Evolutionary conservation across 2,329 filamentous ascomycete genomes (phyloP).

Genomic region (Alternaria metachromatica): DNA sequence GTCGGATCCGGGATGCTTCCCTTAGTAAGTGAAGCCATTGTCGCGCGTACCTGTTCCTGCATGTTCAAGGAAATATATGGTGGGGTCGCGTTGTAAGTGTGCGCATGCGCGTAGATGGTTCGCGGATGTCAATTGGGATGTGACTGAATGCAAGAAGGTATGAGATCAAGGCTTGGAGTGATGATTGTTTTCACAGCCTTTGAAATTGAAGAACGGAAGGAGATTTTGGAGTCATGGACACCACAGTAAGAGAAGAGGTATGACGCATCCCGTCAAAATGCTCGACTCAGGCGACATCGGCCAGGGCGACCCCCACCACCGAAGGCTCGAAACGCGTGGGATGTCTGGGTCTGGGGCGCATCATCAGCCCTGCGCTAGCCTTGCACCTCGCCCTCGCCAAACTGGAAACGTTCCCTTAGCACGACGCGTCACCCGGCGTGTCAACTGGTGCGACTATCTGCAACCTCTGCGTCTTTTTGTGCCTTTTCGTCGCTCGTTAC

Average conservation of each 20-base stretch:
- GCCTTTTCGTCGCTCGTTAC: conserved; percentile 12
- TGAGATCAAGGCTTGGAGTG: no score
- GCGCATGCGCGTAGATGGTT: conserved; percentile 7
- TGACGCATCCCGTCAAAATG: conserved; percentile 29
- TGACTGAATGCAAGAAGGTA: neutral
- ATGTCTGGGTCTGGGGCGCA: conserved; percentile 1
- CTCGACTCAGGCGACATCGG: conserved; percentile 42
- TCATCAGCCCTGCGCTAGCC: conserved; percentile 31
- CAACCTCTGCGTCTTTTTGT: neutral
- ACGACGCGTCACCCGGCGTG: conserved; percentile 23
- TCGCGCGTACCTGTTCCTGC: conserved; percentile 26
- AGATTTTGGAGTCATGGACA: neutral
- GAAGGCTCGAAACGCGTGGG: conserved; percentile 12
- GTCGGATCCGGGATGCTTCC: conserved; percentile 67
- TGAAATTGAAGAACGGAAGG: neutral
- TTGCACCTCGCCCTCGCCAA: conserved; percentile 5
- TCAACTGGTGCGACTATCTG: neutral
- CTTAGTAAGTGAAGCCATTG: conserved; percentile 35
- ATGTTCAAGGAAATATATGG: conserved; percentile 17
- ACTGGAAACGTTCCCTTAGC: neutral
- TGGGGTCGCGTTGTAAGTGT: conserved; percentile 16
- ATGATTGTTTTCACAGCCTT: neutral
- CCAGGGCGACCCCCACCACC: conserved; percentile 25
- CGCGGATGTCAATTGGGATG: conserved; percentile 2
- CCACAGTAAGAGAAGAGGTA: conserved; percentile 10